These are phyloP conservation scores for Psilocybe mexicana DNA, from an alignment of 1,284 basidiomycete species.

Conservation along the genomic window DNA sequence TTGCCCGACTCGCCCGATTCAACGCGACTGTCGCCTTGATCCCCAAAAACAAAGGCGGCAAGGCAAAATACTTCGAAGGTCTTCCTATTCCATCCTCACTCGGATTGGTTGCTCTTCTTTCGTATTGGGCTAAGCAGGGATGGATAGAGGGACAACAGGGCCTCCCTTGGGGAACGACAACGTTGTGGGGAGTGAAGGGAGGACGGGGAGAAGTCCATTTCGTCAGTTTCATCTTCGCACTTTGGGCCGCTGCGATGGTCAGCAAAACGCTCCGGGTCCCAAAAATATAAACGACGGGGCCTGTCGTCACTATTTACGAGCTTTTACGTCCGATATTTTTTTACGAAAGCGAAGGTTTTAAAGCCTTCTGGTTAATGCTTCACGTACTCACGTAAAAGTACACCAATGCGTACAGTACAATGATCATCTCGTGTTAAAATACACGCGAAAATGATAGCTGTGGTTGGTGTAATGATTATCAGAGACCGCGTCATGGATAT, in stretches of 20 bases:
- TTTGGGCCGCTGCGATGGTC: slow-evolving; percentile 93
- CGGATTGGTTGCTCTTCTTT: slow-evolving; percentile 77
- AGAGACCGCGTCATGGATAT: too few relatives aligned
- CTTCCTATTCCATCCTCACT: slow-evolving; percentile 95
- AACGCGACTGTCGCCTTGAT: slow-evolving; percentile 97
- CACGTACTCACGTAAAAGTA: too few relatives aligned
- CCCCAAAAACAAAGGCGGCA: slow-evolving; percentile 87
- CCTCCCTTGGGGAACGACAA: slow-evolving; percentile 74
- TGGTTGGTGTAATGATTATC: too few relatives aligned
- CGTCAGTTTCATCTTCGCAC: slow-evolving; percentile 69
- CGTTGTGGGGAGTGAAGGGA: slow-evolving; percentile 69
- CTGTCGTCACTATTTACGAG: background rate
- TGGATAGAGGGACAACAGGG: slow-evolving; percentile 79
- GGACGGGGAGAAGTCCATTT: slow-evolving; percentile 82
- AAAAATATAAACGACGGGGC: slow-evolving; percentile 39
- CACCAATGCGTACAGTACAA: too few relatives aligned
- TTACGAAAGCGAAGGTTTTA: background rate
- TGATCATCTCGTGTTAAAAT: too few relatives aligned
- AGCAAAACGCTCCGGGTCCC: slow-evolving; percentile 90
- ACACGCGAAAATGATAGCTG: too few relatives aligned
- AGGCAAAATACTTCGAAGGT: slow-evolving; percentile 95
- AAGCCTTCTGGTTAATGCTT: too few relatives aligned
- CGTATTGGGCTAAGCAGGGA: slow-evolving; percentile 82
- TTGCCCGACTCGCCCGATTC: slow-evolving; percentile 95
- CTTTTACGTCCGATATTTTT: background rate